Base-by-base conservation (phyloP, 1,139 yeast species). In the Zygoascus hellenicus region DNA sequence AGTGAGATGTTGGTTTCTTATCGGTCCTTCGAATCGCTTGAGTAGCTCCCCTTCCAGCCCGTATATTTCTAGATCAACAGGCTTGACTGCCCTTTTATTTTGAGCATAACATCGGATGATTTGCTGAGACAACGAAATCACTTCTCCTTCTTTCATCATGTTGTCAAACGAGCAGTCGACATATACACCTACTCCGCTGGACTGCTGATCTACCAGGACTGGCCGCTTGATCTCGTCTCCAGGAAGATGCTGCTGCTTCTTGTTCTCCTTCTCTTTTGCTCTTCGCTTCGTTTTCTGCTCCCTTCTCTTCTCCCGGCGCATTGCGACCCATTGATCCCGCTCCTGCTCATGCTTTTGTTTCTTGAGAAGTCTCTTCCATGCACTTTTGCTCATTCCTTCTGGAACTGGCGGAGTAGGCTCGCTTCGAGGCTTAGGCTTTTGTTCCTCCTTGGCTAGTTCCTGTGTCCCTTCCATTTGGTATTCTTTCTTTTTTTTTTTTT, bases 131-230 rank as follows among this genome's bases (percentile, higher is more conserved):
- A 90, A 68, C 15, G 96, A 85, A 2, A 77, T 78, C 41, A 85
- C 77, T 60, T 92, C 97, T 48, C 59, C 62, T 74, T 80, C 84
- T 45, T 75, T 78, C 98, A 92, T 92, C 59, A 85, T 65, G 38
- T 86, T 89, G 61, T 92, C 98, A 64, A 92, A 92, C 19, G 76
- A 86, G 67, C 98, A 92, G 66, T 92, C 98, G 55, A 92, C 64
- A 15, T 89, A 69, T 33, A 90, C 74, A 11, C 44, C 49, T 14
- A 58, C 40, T 15, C 40, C 45, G 31, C 42, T 36, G 35, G 38
- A 38, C 38, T 29, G 10, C 14, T 43, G 46, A 43, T 37, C 38
- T 31, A 11, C 31, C 9, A 37, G 19, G n/a, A 37, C 42, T 9
- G 41, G 46, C 22, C 32, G 31, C 6, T n/a, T 17, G 6, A 38